phyloP scores from a whole-genome alignment of 2,329 filamentous ascomycete species.

The Exophiala calicioides region DNA sequence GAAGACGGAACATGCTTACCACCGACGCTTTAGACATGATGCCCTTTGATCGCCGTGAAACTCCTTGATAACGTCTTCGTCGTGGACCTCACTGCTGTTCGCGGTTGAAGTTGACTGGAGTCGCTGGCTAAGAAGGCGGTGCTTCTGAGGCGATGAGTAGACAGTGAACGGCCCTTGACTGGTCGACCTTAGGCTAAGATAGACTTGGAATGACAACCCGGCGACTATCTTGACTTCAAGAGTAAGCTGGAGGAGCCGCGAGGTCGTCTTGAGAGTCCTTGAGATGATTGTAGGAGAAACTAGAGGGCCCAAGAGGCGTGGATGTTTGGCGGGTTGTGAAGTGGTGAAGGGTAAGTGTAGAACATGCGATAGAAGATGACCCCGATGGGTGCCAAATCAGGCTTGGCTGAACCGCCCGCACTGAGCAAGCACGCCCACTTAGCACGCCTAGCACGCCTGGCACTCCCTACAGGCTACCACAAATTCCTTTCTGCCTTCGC shows the following conservation, averaged over 20 bases:
- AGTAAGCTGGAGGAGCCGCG: not conserved
- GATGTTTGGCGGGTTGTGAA: slow-evolving; percentile 10
- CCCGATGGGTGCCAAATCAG: slow-evolving; percentile 19
- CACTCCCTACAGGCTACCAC: too few species aligned
- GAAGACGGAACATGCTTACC: slow-evolving; percentile 19
- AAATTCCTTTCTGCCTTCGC: too few species aligned
- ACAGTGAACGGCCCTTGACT: too few species aligned
- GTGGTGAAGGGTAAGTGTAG: slow-evolving; percentile 23
- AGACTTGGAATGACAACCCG: too few species aligned
- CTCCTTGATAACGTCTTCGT: not conserved
- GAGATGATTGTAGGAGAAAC: not conserved
- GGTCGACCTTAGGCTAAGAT: too few species aligned
- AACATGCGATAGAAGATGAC: slow-evolving; percentile 22
- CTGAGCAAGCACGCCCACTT: too few species aligned
- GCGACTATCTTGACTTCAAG: too few species aligned
- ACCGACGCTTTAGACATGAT: slow-evolving; percentile 30
- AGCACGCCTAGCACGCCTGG: too few species aligned
- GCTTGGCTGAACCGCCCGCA: slow-evolving; percentile 21
- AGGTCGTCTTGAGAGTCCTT: not conserved
- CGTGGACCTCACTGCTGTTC: not conserved
- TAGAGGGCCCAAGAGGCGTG: not conserved
- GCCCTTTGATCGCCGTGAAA: not conserved
- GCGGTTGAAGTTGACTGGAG: too few species aligned
- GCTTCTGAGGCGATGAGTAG: too few species aligned
- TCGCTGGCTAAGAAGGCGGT: too few species aligned